These are phyloP conservation scores for Leucogyrophana mollusca DNA, from an alignment of 768 basidiomycete genomes.

Conservation along the genomic window DNA sequence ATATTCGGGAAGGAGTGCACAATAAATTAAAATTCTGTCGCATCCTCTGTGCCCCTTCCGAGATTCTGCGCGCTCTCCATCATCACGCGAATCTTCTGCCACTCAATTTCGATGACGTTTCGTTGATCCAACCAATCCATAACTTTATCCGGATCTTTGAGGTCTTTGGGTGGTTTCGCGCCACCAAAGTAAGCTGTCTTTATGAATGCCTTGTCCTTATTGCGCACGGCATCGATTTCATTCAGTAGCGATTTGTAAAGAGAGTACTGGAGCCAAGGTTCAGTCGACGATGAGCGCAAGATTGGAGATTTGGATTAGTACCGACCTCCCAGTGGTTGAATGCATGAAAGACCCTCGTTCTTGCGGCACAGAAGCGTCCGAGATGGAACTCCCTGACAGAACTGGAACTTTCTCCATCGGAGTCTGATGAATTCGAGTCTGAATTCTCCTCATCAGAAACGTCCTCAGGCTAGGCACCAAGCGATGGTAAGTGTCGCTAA, in stretches of 20 bases:
- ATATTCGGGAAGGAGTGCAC: no score
- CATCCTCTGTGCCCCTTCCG: slow-evolving; percentile 34
- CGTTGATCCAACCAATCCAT: slow-evolving; percentile 81
- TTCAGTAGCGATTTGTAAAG: slow-evolving; percentile 58
- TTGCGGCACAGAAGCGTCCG: slow-evolving; percentile 77
- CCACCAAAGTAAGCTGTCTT: slow-evolving; percentile 56
- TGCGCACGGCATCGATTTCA: slow-evolving; percentile 59
- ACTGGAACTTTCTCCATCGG: slow-evolving; percentile 7
- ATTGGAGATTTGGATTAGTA: slow-evolving; percentile 7
- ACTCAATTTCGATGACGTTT: slow-evolving; percentile 63
- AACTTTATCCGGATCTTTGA: slow-evolving; percentile 71
- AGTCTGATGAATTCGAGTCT: neutral
- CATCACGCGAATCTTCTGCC: slow-evolving; percentile 67
- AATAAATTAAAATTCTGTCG: no score
- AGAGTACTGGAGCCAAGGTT: slow-evolving; percentile 45
- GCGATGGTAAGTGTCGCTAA: slow-evolving; percentile 4
- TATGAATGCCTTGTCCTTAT: slow-evolving; percentile 46
- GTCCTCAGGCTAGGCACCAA: slow-evolving; percentile 21
- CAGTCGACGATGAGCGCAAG: slow-evolving; percentile 1
- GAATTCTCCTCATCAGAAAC: slow-evolving; percentile 23
- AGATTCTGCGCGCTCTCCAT: slow-evolving; percentile 73
- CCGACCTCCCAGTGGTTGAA: slow-evolving; percentile 85
- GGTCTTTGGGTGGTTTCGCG: slow-evolving; percentile 60
- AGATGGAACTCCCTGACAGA: slow-evolving; percentile 49
- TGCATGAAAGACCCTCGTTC: slow-evolving; percentile 66